Base-by-base conservation (phyloP, 2,329 filamentous ascomycete genomes). In the Knoxdaviesia capensis region DNA sequence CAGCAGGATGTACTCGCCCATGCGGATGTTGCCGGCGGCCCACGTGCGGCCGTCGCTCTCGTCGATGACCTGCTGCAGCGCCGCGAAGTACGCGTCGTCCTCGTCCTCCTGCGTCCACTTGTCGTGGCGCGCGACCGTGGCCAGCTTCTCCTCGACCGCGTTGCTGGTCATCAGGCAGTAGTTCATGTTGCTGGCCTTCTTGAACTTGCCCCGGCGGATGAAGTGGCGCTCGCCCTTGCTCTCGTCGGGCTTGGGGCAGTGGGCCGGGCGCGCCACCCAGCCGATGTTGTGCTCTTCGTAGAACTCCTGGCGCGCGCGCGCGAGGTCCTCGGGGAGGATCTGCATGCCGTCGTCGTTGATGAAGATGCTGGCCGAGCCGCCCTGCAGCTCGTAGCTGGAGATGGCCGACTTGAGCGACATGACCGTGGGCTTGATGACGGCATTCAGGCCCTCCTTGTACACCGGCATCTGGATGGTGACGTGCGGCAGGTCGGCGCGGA, bases 181-280 rank as follows among this genome's bases (percentile, higher is more conserved):
- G 53, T 79, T 79, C 75, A 79, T 78, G 59, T 79, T 79, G 31
- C 69, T 74, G 2, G 72, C 71, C 55, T 77, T 76, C 56, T 77
- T 77, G 60, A 76, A 77, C 49, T 74, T 74, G 37, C 72, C 72
- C 38, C 63, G 63, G 11, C 71, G 62, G 5, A 70, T 50, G 52
- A 76, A 77, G 7, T 49, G 48, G 42, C 62, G 62, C 5, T 50
- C 38, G 6, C 39, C 41, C 31, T 45, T 50, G n/a, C 43, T 68
- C 56, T 71, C 62, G 3, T 60, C 59, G 10, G 65, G 63, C 48
- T 68, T 67, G 28, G 68, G 57, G 51, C 70, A 67, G 48, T 71
- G 66, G 39, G 56, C 55, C 7, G 68, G 64, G 36, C 71, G 64
- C 2, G 69, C 59, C 10, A 67, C 66, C 60, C 68, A 74, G 7